Evolutionary conservation across 352 stramenopile genomes (phyloP).

Genomic region (Pythium insidiosum): DNA sequence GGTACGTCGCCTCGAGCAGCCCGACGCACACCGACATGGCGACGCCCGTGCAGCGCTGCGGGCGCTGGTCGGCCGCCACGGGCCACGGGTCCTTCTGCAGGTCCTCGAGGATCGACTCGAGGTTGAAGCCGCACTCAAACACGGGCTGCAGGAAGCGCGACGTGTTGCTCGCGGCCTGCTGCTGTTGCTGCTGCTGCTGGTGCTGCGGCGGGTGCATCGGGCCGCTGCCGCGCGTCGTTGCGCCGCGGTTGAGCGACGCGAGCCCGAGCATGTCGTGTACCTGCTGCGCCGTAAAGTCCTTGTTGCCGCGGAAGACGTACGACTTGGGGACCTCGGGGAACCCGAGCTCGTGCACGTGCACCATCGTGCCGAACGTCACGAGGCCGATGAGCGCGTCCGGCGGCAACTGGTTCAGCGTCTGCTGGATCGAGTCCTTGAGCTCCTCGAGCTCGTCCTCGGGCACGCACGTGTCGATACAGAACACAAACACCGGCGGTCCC

Average conservation of each 20-base stretch:
- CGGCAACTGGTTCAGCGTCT: slow-evolving; percentile 97
- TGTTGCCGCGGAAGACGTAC: slow-evolving; percentile 98
- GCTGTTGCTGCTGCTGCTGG: slow-evolving; percentile 53
- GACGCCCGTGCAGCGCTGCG: slow-evolving; percentile 94
- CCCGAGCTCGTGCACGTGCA: slow-evolving; percentile 98
- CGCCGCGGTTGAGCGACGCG: slow-evolving; percentile 41
- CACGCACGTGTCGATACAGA: slow-evolving; percentile 97
- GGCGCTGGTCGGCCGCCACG: slow-evolving; percentile 92
- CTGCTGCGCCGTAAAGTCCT: slow-evolving; percentile 94
- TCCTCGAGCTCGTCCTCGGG: slow-evolving; percentile 96
- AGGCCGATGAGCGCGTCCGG: slow-evolving; percentile 96
- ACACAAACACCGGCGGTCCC: slow-evolving; percentile 97
- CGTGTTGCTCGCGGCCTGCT: slow-evolving; percentile 80
- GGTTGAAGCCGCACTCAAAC: slow-evolving; percentile 93
- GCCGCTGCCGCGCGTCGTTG: too few relatives aligned
- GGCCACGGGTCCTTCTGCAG: slow-evolving; percentile 98
- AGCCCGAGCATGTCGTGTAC: slow-evolving; percentile 97
- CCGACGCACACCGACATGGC: slow-evolving; percentile 95
- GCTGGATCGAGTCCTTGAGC: slow-evolving; percentile 97
- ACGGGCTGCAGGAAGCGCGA: slow-evolving; percentile 95
- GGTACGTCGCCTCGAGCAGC: slow-evolving; percentile 94
- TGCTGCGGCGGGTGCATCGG: slow-evolving; percentile 1
- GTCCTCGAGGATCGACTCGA: slow-evolving; percentile 98
- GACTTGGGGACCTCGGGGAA: slow-evolving; percentile 94
- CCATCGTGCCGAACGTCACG: slow-evolving; percentile 98